phyloP scores from a whole-genome alignment of 441 rosid genomes.

The Pelargonium exstipulatum region DNA sequence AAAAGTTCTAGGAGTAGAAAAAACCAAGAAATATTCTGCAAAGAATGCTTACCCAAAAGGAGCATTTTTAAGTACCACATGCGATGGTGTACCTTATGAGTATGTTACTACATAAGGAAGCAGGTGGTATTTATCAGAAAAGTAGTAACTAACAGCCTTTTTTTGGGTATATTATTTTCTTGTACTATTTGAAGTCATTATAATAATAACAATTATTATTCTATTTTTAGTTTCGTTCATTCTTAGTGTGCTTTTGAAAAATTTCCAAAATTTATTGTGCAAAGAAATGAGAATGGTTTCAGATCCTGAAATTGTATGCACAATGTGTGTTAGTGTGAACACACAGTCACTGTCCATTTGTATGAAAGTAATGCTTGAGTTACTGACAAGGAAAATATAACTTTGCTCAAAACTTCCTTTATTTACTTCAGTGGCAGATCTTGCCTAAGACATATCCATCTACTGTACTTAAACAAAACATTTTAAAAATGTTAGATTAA shows the following conservation, averaged over 20 bases:
- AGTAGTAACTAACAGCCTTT: not conserved
- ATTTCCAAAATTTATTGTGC: not conserved
- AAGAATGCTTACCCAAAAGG: not conserved
- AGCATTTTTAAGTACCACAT: not conserved
- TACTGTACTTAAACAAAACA: not conserved
- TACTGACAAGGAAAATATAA: not conserved
- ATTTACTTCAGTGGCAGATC: not conserved
- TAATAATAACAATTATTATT: not conserved
- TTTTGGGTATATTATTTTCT: not conserved
- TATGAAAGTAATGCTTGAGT: not conserved
- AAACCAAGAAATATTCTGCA: not conserved
- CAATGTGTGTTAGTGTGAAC: not conserved
- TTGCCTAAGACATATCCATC: not conserved
- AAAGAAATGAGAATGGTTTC: not conserved
- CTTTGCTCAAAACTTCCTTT: not conserved
- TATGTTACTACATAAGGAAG: too few species aligned
- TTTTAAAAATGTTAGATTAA: not conserved
- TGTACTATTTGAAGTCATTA: not conserved
- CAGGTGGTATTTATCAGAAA: not conserved
- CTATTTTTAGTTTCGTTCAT: not conserved
- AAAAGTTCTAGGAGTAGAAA: not conserved
- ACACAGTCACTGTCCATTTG: not conserved
- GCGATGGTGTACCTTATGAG: too few species aligned
- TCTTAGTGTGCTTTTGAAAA: not conserved
- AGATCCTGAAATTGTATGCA: not conserved